A percentile compares a stretch with the other conserved stretches of the same genome.
These are phyloP conservation scores for Quercus tomentella DNA, from an alignment of 331 rosid genomes.

Conservation along the genomic window DNA sequence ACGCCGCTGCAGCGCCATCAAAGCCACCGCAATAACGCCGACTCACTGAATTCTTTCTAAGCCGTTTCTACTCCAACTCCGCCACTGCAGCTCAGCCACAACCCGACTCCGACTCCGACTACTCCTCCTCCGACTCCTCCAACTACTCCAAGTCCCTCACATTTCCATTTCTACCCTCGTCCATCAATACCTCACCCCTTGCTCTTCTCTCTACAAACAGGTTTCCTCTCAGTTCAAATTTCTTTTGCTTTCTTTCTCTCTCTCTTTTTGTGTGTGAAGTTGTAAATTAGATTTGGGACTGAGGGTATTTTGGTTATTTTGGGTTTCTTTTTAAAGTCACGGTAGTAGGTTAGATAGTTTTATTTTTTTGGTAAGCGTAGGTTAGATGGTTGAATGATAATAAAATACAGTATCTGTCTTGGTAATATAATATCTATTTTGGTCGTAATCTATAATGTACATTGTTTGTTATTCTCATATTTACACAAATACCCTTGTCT, in stretches of 20 bases:
- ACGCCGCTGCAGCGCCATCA: neutral
- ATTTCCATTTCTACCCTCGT: slow-evolving; percentile 68
- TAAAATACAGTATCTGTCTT: too few relatives aligned
- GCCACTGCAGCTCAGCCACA: slow-evolving; percentile 14
- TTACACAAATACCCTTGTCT: too few relatives aligned
- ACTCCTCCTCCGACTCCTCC: slow-evolving; percentile 15
- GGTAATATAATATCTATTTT: too few relatives aligned
- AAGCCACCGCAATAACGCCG: neutral
- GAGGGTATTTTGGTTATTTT: neutral
- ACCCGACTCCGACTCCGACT: neutral
- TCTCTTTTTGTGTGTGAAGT: too few relatives aligned
- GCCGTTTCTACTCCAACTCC: neutral
- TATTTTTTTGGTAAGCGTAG: too few relatives aligned
- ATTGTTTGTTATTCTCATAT: too few relatives aligned
- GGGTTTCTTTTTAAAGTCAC: neutral
- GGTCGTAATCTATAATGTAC: too few relatives aligned
- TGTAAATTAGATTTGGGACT: neutral
- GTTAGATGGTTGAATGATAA: too few relatives aligned
- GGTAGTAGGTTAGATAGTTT: neutral
- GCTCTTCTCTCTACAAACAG: slow-evolving; percentile 67
- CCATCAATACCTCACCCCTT: slow-evolving; percentile 72
- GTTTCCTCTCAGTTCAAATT: slow-evolving; percentile 12
- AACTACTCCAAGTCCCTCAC: slow-evolving; percentile 55
- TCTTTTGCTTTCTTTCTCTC: neutral
- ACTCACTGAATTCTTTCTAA: too few relatives aligned